Percentiles rank a stretch among this genome's conserved stretches.
Conservation (phyloP, 305 asterid genomes). For the Salvia sclarea region DNA sequence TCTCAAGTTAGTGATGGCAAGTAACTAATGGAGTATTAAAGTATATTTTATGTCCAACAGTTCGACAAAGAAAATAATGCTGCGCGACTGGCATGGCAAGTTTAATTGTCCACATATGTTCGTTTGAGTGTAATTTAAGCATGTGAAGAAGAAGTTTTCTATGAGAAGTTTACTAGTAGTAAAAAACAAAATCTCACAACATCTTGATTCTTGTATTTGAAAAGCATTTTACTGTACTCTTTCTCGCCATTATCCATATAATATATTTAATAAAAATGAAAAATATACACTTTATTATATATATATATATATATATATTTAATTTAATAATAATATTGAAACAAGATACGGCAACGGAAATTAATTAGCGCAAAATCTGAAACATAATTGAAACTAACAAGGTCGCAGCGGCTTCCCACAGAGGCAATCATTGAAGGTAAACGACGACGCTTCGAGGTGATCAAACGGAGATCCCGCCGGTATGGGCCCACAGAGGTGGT, state of each 20-base stretch:
- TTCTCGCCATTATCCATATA: background rate
- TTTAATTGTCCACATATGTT: background rate
- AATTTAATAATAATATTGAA: slow-evolving; percentile 12
- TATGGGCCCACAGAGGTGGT: slow-evolving; percentile 81
- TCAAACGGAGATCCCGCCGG: slow-evolving; percentile 77
- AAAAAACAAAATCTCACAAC: background rate
- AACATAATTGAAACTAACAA: slow-evolving; percentile 28
- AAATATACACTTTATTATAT: background rate
- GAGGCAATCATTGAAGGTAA: slow-evolving; percentile 65
- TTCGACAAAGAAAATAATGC: no score
- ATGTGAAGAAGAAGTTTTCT: background rate
- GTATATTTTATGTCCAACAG: no score
- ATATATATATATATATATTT: no score
- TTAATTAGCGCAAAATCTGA: no score
- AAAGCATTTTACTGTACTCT: background rate
- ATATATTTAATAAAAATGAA: background rate
- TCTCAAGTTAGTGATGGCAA: background rate
- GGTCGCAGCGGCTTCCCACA: slow-evolving; percentile 80
- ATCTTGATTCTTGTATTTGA: background rate
- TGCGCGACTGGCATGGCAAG: no score
- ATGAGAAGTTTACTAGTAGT: background rate
- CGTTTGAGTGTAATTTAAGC: background rate
- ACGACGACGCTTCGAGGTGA: slow-evolving; percentile 82
- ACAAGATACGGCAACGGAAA: background rate
- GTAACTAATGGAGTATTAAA: no score